Evolutionary conservation across 2,329 filamentous ascomycete genomes (phyloP).

Genomic region (Trichoderma pleuroti): DNA sequence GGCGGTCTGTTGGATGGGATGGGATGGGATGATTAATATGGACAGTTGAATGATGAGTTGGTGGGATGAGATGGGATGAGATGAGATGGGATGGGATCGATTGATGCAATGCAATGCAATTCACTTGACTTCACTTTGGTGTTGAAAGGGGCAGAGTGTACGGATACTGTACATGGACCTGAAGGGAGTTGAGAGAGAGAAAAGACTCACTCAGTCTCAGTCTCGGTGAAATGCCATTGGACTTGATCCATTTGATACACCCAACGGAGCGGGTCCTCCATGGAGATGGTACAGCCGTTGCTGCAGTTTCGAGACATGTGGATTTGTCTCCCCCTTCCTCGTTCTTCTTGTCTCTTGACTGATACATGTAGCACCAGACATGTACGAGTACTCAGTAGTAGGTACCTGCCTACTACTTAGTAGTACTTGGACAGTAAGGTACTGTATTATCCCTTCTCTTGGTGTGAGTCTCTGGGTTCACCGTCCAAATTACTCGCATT

Average conservation of each 20-base stretch:
- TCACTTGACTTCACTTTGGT: not conserved
- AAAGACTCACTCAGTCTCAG: not conserved
- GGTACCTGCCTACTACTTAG: too few species aligned
- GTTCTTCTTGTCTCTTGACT: not conserved
- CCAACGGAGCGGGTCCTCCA: not conserved
- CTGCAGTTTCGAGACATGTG: constrained; percentile 17
- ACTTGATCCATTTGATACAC: not conserved
- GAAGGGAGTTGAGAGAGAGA: not conserved
- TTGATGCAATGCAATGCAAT: not conserved
- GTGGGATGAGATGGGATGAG: too few species aligned
- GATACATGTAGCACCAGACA: too few species aligned
- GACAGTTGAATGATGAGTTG: too few species aligned
- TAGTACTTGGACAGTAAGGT: not conserved
- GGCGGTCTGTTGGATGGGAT: not conserved
- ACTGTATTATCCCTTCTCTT: not conserved
- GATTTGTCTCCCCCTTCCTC: not conserved
- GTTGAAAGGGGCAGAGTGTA: not conserved
- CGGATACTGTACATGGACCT: not conserved
- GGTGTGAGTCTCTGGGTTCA: not conserved
- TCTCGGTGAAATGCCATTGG: not conserved
- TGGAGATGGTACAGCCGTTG: constrained; percentile 15
- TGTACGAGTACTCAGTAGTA: too few species aligned
- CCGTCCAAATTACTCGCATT: constrained; percentile 15
- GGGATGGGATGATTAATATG: not conserved
- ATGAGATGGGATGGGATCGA: not conserved